These are phyloP conservation scores for Artemisia argyi DNA, from an alignment of 129 eudicot species.

Conservation along the genomic window DNA sequence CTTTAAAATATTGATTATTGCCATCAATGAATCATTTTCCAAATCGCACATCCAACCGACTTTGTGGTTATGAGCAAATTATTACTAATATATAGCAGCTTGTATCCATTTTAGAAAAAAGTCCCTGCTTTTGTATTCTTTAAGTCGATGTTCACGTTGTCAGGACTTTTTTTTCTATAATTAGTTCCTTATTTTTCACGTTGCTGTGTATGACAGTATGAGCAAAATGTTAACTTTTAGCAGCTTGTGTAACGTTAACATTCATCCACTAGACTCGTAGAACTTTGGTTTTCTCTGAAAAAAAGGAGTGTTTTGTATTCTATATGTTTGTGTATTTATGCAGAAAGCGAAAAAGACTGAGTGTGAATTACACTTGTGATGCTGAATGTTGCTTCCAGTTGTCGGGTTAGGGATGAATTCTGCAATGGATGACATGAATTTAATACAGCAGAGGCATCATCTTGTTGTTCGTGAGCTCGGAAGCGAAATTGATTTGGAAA, in stretches of 20 bases:
- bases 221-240: too few relatives aligned
- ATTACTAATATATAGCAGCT: not conserved
- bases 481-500: conserved; percentile 93
- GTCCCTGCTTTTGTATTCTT: too few relatives aligned
- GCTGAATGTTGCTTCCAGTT: conserved; percentile 93
- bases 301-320: too few relatives aligned
- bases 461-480: conserved; percentile 84
- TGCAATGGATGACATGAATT: conserved; percentile 89
- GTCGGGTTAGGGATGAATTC: conserved; percentile 90
- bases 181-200: too few relatives aligned
- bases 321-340: conserved; percentile 3
- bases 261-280: too few relatives aligned
- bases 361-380: conserved; percentile 56
- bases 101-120: not conserved
- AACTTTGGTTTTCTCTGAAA: too few relatives aligned
- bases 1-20: not conserved
- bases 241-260: too few relatives aligned
- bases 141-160: too few relatives aligned
- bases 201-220: too few relatives aligned
- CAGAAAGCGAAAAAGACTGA: conserved; percentile 33
- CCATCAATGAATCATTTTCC: not conserved
- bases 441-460: conserved; percentile 90
- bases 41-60: not conserved
- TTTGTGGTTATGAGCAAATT: conserved; percentile 10
- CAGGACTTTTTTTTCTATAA: too few relatives aligned